phyloP scores from a whole-genome alignment of 495 filamentous ascomycete species.

The Xylaria castorea region DNA sequence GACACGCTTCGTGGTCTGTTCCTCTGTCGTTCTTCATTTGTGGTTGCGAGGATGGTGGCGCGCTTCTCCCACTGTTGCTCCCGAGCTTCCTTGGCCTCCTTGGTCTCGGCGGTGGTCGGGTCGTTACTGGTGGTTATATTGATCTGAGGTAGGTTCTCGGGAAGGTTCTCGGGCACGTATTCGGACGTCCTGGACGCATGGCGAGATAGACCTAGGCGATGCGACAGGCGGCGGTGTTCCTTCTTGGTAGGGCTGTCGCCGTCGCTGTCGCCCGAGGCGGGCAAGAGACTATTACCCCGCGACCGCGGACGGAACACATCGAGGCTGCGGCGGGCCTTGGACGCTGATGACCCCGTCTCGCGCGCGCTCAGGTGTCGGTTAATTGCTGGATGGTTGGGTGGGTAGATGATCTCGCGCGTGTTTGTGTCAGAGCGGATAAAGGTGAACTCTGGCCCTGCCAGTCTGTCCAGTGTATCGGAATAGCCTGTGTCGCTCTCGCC shows the following conservation, averaged over 20 bases:
- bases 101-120: slow-evolving; percentile 50
- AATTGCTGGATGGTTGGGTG: slow-evolving; percentile 56
- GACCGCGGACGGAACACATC: slow-evolving; percentile 46
- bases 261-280: slow-evolving; percentile 47
- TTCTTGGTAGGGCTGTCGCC: slow-evolving; percentile 43
- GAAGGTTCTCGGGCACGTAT: slow-evolving; percentile 80
- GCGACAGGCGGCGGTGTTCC: slow-evolving; percentile 62
- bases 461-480: slow-evolving; percentile 39
- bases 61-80: slow-evolving; percentile 81
- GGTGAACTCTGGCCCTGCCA: slow-evolving; percentile 71
- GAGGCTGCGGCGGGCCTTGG: slow-evolving; percentile 40
- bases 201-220: slow-evolving; percentile 71
- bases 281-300: slow-evolving; percentile 58
- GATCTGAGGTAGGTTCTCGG: slow-evolving; percentile 83
- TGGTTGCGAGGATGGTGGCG: slow-evolving; percentile 80
- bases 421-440: slow-evolving; percentile 86
- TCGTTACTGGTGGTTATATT: slow-evolving; percentile 44
- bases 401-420: slow-evolving; percentile 75
- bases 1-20: slow-evolving; percentile 45
- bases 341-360: slow-evolving; percentile 32
- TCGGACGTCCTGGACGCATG: slow-evolving; percentile 67
- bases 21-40: slow-evolving; percentile 59
- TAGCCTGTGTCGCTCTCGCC: slow-evolving; percentile 45
- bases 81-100: slow-evolving; percentile 53
- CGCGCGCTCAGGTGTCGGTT: slow-evolving; percentile 44